A percentile compares a stretch with the other conserved stretches of the same genome.
phyloP scores from a whole-genome alignment of 164 flowering plant species.

The grape (Vitis vinifera) region DNA sequence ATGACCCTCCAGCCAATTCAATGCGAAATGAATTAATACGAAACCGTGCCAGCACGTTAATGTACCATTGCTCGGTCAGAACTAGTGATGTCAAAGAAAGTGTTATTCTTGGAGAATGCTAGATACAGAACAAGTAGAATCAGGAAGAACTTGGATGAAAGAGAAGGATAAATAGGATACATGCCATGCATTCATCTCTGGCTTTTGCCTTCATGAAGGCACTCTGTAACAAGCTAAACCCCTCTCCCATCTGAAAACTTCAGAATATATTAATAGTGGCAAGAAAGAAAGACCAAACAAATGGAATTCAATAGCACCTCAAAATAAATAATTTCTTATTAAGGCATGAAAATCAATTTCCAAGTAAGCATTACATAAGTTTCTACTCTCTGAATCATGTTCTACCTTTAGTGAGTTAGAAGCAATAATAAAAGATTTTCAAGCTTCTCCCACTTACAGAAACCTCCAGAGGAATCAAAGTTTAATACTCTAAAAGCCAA shows the following conservation, averaged over 20 bases:
- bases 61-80: slow-evolving; percentile 78
- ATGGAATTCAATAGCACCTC: too few relatives aligned
- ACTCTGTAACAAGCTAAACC: slow-evolving; percentile 52
- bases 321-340: too few relatives aligned
- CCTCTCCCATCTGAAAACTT: slow-evolving; percentile 66
- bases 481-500: too few relatives aligned
- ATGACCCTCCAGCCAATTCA: slow-evolving; percentile 68
- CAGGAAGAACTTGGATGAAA: neutral
- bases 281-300: neutral
- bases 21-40: slow-evolving; percentile 91
- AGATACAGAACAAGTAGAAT: slow-evolving; percentile 1
- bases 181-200: slow-evolving; percentile 42
- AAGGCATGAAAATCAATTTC: too few relatives aligned
- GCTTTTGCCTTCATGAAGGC: slow-evolving; percentile 42
- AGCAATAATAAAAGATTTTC: neutral
- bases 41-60: slow-evolving; percentile 68
- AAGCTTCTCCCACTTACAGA: slow-evolving; percentile 3
- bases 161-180: slow-evolving; percentile 55
- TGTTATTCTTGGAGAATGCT: neutral
- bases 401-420: too few relatives aligned
- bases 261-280: neutral
- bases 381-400: too few relatives aligned
- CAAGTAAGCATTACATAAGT: too few relatives aligned
- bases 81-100: slow-evolving; percentile 65
- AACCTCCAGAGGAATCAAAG: too few relatives aligned